Conservation (phyloP, 371 early-diverging fungal genomes). For the Phascolomyces articulosus region DNA sequence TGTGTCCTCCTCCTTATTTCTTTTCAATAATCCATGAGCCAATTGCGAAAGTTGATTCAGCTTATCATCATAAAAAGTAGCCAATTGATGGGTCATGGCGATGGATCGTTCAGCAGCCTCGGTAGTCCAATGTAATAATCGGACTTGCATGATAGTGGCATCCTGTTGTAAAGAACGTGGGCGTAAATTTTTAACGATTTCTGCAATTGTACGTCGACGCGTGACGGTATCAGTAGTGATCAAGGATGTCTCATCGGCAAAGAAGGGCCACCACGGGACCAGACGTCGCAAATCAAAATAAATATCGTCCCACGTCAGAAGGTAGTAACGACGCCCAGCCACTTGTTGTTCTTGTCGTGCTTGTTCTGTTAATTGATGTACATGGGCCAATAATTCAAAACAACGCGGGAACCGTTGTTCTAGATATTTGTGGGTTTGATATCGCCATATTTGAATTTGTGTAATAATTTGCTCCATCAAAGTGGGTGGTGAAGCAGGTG, state of each 20-base stretch:
- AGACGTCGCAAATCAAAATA: conserved; percentile 7
- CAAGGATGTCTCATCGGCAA: neutral
- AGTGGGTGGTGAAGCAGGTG: neutral
- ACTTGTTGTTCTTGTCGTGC: neutral
- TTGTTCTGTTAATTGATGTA: neutral
- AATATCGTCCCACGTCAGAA: conserved; percentile 7
- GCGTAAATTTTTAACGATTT: neutral
- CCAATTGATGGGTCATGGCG: neutral
- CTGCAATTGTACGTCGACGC: neutral
- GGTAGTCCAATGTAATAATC: conserved; percentile 3
- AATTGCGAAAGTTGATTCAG: neutral
- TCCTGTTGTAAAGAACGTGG: neutral
- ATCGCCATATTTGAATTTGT: neutral
- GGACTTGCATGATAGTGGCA: neutral
- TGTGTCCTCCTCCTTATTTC: neutral
- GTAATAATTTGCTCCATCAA: neutral
- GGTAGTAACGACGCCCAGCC: neutral
- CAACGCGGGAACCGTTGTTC: neutral
- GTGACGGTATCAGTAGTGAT: neutral
- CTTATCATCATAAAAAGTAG: neutral
- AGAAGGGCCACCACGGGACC: neutral
- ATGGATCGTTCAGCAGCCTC: neutral
- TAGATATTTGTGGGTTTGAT: neutral
- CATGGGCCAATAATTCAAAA: neutral
- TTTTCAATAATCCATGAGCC: neutral